Conservation (phyloP, 768 basidiomycete genomes). For the Fomitopsis pulvina region DNA sequence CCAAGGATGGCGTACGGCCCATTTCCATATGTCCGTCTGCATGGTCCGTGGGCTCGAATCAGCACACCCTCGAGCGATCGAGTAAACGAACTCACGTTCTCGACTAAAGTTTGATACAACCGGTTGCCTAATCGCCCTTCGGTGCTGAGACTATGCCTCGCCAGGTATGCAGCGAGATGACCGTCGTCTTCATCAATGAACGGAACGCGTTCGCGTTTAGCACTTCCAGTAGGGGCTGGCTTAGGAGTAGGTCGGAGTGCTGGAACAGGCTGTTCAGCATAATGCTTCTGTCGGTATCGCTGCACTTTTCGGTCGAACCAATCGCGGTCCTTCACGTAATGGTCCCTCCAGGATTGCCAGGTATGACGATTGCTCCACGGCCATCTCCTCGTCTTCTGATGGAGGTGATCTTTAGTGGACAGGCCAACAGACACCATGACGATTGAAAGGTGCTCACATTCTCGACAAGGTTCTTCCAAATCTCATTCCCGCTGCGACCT, state of each 20-base stretch:
- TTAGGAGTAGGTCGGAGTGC: not conserved
- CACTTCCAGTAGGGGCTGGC: not conserved
- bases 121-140: constrained; percentile 7
- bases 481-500: constrained; percentile 13
- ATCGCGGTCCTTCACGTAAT: constrained; percentile 15
- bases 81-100: not conserved
- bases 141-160: constrained; percentile 1
- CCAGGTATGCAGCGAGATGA: constrained; percentile 7
- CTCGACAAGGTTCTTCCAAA: constrained; percentile 16
- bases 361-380: constrained; percentile 17
- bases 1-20: constrained; percentile 79
- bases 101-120: not conserved
- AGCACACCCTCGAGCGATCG: not conserved
- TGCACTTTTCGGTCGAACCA: constrained; percentile 12
- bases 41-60: not conserved
- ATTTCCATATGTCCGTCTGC: constrained; percentile 41
- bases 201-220: not conserved
- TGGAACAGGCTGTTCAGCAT: not conserved
- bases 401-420: not conserved
- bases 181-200: constrained; percentile 13
- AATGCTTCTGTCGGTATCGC: constrained; percentile 6
- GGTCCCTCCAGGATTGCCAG: constrained; percentile 24
- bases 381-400: constrained; percentile 9
- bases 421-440: not conserved
- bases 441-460: constrained; percentile 19